These are phyloP conservation scores for Monilinia aucupariae DNA, from an alignment of 2,329 filamentous ascomycete species.

Conservation along the genomic window DNA sequence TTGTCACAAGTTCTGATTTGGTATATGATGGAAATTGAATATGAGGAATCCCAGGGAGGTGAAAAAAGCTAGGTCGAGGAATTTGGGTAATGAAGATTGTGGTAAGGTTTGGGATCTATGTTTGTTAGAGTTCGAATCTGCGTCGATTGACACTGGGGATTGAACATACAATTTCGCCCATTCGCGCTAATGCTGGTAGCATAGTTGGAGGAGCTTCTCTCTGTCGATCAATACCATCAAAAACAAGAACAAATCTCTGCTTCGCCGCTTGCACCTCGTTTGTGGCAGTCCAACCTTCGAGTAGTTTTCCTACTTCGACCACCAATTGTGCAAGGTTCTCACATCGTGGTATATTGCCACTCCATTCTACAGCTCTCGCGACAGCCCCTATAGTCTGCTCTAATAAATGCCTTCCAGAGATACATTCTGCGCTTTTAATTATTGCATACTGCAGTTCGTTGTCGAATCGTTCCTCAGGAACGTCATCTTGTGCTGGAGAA, in stretches of 20 bases:
- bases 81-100: conserved; percentile 72
- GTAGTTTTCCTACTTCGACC: conserved; percentile 63
- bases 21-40: conserved; percentile 81
- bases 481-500: conserved; percentile 50
- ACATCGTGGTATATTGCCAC: conserved; percentile 56
- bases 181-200: conserved; percentile 70
- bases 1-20: conserved; percentile 71
- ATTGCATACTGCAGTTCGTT: conserved; percentile 50
- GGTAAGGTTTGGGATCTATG: conserved; percentile 70
- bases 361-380: conserved; percentile 45
- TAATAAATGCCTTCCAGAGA: conserved; percentile 71
- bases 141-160: neutral
- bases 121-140: conserved; percentile 17
- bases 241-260: conserved; percentile 68
- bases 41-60: conserved; percentile 65
- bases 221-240: conserved; percentile 84
- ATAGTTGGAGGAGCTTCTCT: conserved; percentile 74
- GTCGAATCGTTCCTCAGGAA: conserved; percentile 47
- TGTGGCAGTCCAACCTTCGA: conserved; percentile 36
- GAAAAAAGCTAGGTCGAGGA: conserved; percentile 63
- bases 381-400: conserved; percentile 63
- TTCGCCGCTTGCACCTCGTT: conserved; percentile 27
- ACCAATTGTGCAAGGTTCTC: conserved; percentile 75
- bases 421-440: conserved; percentile 67
- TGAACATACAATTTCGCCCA: conserved; percentile 71